Percentiles rank a stretch among this genome's conserved stretches.
These are phyloP conservation scores for Penicillium occitanis DNA, from an alignment of 2,329 filamentous ascomycete species.

Conservation along the genomic window DNA sequence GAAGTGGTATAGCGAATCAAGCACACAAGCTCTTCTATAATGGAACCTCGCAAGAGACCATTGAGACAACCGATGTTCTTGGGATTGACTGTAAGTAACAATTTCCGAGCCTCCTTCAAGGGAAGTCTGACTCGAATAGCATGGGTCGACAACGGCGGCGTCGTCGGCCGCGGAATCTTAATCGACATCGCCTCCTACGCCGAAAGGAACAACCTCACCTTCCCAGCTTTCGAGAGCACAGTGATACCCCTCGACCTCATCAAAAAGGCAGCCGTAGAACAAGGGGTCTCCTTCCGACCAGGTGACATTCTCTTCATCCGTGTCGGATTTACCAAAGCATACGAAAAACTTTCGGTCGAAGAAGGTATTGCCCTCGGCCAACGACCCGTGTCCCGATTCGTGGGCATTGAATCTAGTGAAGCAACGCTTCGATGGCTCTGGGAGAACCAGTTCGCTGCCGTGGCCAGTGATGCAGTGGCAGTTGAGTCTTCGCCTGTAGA, in stretches of 20 bases:
- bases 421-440: conserved; percentile 36
- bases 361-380: conserved; percentile 27
- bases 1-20: conserved; percentile 40
- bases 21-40: conserved; percentile 45
- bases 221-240: conserved; percentile 44
- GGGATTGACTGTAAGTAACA: conserved; percentile 41
- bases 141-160: conserved; percentile 40
- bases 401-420: conserved; percentile 37
- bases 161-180: conserved; percentile 51
- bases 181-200: conserved; percentile 50
- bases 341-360: conserved; percentile 39
- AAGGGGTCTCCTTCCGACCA: conserved; percentile 45
- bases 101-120: not conserved
- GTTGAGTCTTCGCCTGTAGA: conserved; percentile 33
- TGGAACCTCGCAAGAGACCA: conserved; percentile 40
- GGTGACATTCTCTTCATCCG: conserved; percentile 61
- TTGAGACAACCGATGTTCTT: conserved; percentile 39
- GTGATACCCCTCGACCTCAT: conserved; percentile 49
- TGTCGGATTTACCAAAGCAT: conserved; percentile 52
- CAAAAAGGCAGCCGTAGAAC: conserved; percentile 45
- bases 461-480: conserved; percentile 36
- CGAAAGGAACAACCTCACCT: conserved; percentile 35
- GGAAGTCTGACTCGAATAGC: conserved; percentile 23
- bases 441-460: conserved; percentile 37
- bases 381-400: conserved; percentile 28